These are phyloP conservation scores for Xylaria sp. DNA, from an alignment of 2,329 filamentous ascomycete genomes.

Conservation along the genomic window DNA sequence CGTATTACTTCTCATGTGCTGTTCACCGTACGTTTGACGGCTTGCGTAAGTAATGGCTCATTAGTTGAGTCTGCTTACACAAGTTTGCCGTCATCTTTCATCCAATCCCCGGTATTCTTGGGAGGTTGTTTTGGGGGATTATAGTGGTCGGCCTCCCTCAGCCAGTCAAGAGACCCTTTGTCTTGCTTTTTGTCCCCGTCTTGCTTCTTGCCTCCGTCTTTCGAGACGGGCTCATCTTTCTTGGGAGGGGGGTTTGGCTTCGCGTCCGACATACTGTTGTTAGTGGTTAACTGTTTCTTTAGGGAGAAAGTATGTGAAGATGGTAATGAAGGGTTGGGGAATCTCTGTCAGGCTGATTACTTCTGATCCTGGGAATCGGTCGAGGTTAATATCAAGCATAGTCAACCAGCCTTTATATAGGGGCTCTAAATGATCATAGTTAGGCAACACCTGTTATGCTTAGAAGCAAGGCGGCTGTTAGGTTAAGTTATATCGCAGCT, in stretches of 20 bases:
- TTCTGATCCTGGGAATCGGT: too few relatives aligned
- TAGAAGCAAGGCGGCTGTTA: neutral
- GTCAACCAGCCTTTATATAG: neutral
- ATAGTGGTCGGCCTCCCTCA: constrained; percentile 20
- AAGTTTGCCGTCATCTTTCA: constrained; percentile 18
- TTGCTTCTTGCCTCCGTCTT: neutral
- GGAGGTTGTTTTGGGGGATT: constrained; percentile 17
- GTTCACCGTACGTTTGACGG: neutral
- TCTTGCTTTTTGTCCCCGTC: neutral
- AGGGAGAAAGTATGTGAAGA: too few relatives aligned
- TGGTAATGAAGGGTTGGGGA: too few relatives aligned
- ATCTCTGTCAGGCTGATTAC: too few relatives aligned
- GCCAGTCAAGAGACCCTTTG: constrained; percentile 10
- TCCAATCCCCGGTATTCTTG: constrained; percentile 23
- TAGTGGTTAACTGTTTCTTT: neutral
- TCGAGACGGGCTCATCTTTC: neutral
- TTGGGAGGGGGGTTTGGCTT: neutral
- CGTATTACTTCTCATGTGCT: too few relatives aligned
- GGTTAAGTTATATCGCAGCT: neutral
- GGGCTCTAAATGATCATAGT: neutral
- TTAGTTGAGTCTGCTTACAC: constrained; percentile 4
- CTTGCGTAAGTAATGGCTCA: too few relatives aligned
- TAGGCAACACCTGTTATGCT: neutral
- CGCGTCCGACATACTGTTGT: neutral
- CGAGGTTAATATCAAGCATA: too few relatives aligned